Conservation (phyloP, 257 asterid genomes). For the Vinca minor region DNA sequence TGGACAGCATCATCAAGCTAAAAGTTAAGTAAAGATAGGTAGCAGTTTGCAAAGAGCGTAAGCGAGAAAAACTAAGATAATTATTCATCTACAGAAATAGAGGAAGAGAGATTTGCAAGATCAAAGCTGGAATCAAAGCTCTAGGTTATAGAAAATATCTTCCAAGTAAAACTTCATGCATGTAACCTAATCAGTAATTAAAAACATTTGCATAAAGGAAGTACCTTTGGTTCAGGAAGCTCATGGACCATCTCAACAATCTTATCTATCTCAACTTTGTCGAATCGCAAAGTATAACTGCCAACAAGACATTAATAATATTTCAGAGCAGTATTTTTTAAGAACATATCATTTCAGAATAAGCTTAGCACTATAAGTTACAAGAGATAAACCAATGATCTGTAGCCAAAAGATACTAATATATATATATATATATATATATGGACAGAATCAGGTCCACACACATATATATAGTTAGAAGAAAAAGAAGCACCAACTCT, state of each 20-base stretch:
- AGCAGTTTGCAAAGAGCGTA: too few relatives aligned
- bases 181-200: not conserved
- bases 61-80: too few relatives aligned
- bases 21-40: too few relatives aligned
- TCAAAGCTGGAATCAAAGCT: not conserved
- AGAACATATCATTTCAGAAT: not conserved
- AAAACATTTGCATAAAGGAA: not conserved
- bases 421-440: too few relatives aligned
- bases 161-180: too few relatives aligned
- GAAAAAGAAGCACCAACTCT: conserved; percentile 60
- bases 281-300: conserved; percentile 76
- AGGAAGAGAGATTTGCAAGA: not conserved
- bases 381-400: not conserved
- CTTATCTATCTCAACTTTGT: conserved; percentile 68
- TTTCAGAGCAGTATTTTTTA: not conserved
- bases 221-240: conserved; percentile 85
- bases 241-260: conserved; percentile 63
- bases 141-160: not conserved
- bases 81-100: not conserved
- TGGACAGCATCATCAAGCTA: conserved; percentile 77
- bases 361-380: not conserved
- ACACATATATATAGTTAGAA: not conserved
- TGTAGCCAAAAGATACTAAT: not conserved
- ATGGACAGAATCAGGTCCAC: too few relatives aligned
- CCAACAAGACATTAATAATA: conserved; percentile 2